phyloP scores from a whole-genome alignment of 148 eudicot species.

The Chenopodium formosanum region DNA sequence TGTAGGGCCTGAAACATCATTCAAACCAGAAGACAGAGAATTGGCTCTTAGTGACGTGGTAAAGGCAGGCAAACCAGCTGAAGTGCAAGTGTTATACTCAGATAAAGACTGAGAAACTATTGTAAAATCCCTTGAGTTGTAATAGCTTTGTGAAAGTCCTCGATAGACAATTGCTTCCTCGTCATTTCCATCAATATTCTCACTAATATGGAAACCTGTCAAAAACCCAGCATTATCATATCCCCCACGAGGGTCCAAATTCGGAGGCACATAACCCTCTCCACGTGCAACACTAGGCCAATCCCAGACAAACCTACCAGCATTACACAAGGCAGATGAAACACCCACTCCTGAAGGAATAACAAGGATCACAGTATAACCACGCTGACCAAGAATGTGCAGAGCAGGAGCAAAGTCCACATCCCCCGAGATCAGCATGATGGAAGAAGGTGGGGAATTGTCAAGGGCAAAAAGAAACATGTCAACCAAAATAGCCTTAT shows the following conservation, averaged over 20 bases:
- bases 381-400: conserved; percentile 94
- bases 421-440: conserved; percentile 94
- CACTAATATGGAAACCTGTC: conserved; percentile 46
- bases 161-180: conserved; percentile 87
- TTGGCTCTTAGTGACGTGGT: conserved; percentile 44
- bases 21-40: conserved; percentile 54
- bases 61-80: conserved; percentile 40
- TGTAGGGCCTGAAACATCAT: conserved; percentile 34
- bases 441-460: conserved; percentile 86
- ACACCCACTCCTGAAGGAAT: conserved; percentile 80
- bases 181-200: conserved; percentile 52
- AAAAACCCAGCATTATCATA: conserved; percentile 45
- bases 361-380: conserved; percentile 83
- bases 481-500: conserved; percentile 96
- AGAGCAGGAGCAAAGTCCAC: conserved; percentile 97
- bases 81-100: conserved; percentile 40
- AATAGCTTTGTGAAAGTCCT: conserved; percentile 57
- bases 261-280: conserved; percentile 73
- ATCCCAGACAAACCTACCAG: conserved; percentile 96
- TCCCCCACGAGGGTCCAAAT: conserved; percentile 36
- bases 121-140: conserved; percentile 47
- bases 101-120: conserved; percentile 45
- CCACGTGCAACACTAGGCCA: conserved; percentile 97
- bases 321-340: conserved; percentile 89
- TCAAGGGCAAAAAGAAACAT: conserved; percentile 99